A percentile compares a stretch with the other conserved stretches of the same genome.
phyloP scores from a whole-genome alignment of 768 basidiomycete species.

The Hemileccinum impolitum region DNA sequence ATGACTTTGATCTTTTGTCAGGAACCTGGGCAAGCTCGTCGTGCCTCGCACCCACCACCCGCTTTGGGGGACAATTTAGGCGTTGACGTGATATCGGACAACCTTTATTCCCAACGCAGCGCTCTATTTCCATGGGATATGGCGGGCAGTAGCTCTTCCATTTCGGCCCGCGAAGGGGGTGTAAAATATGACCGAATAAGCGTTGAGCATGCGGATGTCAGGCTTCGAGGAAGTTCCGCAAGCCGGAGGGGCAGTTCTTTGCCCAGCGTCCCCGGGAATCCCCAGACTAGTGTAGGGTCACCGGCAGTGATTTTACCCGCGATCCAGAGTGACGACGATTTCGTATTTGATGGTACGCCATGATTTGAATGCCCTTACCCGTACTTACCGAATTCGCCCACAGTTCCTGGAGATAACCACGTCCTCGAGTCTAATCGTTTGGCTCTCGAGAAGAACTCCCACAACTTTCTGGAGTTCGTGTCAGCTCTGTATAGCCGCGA shows the following conservation, averaged over 20 bases:
- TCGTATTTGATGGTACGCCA: conserved; percentile 59
- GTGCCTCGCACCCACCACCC: conserved; percentile 56
- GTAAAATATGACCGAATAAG: conserved; percentile 40
- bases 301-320: conserved; percentile 40
- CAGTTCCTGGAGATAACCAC: conserved; percentile 28
- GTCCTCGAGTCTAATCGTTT: conserved; percentile 46
- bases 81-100: conserved; percentile 40
- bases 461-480: conserved; percentile 75
- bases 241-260: conserved; percentile 60
- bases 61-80: conserved; percentile 48
- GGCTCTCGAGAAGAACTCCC: conserved; percentile 70
- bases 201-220: conserved; percentile 51
- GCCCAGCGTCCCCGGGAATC: conserved; percentile 46
- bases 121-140: conserved; percentile 84
- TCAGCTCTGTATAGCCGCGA: background rate
- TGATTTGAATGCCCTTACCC: background rate
- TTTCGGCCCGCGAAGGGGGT: conserved; percentile 35
- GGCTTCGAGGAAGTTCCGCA: conserved; percentile 50
- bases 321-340: conserved; percentile 56
- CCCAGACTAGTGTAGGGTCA: conserved; percentile 43
- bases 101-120: conserved; percentile 56
- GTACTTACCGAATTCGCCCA: conserved; percentile 15
- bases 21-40: conserved; percentile 87
- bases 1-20: conserved; percentile 29
- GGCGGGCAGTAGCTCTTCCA: conserved; percentile 64